Conservation (phyloP, 73 alveolate genomes). For the Blepharisma japonicum region DNA sequence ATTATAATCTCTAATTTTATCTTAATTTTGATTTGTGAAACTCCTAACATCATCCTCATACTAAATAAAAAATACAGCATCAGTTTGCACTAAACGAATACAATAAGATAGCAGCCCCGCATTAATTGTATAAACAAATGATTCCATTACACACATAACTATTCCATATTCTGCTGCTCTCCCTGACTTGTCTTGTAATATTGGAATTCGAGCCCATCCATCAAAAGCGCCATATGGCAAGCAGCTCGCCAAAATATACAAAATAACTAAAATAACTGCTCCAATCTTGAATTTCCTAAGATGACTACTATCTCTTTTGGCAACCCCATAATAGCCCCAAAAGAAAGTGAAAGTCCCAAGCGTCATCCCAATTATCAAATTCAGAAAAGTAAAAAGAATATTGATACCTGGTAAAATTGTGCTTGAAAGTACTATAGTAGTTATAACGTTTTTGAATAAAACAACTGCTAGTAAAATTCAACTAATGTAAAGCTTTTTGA, state of each 20-base stretch:
- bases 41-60: not conserved
- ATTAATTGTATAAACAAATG: conserved; percentile 1
- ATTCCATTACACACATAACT: conserved; percentile 26
- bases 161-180: conserved; percentile 17
- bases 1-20: too few relatives aligned
- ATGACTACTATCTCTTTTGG: conserved; percentile 18
- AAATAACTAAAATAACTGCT: not conserved
- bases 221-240: conserved; percentile 23
- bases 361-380: not conserved
- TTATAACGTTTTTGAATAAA: not conserved
- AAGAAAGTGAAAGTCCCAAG: not conserved
- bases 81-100: not conserved
- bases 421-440: conserved; percentile 17
- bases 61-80: conserved; percentile 19
- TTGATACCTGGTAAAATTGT: not conserved
- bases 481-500: not conserved
- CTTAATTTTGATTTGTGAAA: too few relatives aligned
- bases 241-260: not conserved
- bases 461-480: conserved; percentile 2
- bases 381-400: conserved; percentile 18
- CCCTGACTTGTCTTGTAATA: not conserved
- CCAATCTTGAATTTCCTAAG: conserved; percentile 3
- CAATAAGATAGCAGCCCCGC: not conserved
- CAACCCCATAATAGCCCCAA: conserved; percentile 29
- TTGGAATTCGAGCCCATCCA: conserved; percentile 25